These are phyloP conservation scores for Syncephalastrum racemosum DNA, from an alignment of 371 early-diverging fungal genomes.

Conservation along the genomic window DNA sequence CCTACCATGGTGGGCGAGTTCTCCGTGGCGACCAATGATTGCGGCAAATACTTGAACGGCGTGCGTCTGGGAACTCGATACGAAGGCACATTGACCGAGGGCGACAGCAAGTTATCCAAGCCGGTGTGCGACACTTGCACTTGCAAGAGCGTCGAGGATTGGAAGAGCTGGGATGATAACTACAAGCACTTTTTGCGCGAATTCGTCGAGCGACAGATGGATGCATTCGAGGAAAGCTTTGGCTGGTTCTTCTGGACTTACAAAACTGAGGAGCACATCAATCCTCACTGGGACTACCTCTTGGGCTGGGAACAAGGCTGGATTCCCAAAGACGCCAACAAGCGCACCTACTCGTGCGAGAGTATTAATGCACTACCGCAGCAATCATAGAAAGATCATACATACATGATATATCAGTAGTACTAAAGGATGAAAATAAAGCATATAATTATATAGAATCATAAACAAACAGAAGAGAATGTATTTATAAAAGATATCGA, in stretches of 20 bases:
- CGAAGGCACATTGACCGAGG: slow-evolving; percentile 53
- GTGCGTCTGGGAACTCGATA: slow-evolving; percentile 64
- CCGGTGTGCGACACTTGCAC: slow-evolving; percentile 44
- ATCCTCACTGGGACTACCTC: slow-evolving; percentile 74
- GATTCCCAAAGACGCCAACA: slow-evolving; percentile 43
- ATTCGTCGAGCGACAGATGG: slow-evolving; percentile 49
- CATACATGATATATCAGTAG: background rate
- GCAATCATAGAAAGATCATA: slow-evolving; percentile 1
- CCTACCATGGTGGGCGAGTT: slow-evolving; percentile 75
- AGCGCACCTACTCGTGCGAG: slow-evolving; percentile 19
- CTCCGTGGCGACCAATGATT: slow-evolving; percentile 74
- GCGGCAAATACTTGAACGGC: slow-evolving; percentile 73
- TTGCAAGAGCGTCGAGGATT: slow-evolving; percentile 48
- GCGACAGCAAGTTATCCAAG: slow-evolving; percentile 2
- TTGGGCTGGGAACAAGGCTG: slow-evolving; percentile 51
- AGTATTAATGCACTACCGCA: slow-evolving; percentile 1
- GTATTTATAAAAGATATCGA: background rate
- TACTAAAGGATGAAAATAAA: slow-evolving; percentile 2
- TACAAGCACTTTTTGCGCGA: slow-evolving; percentile 36
- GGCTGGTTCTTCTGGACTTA: slow-evolving; percentile 87
- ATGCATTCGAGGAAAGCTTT: slow-evolving; percentile 42
- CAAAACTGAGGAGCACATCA: slow-evolving; percentile 64
- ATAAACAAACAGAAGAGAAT: background rate
- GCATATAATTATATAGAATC: too few species aligned
- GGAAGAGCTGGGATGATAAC: slow-evolving; percentile 34